phyloP scores from a whole-genome alignment of 768 basidiomycete genomes.

The Rubroboletus pulcherrimus region DNA sequence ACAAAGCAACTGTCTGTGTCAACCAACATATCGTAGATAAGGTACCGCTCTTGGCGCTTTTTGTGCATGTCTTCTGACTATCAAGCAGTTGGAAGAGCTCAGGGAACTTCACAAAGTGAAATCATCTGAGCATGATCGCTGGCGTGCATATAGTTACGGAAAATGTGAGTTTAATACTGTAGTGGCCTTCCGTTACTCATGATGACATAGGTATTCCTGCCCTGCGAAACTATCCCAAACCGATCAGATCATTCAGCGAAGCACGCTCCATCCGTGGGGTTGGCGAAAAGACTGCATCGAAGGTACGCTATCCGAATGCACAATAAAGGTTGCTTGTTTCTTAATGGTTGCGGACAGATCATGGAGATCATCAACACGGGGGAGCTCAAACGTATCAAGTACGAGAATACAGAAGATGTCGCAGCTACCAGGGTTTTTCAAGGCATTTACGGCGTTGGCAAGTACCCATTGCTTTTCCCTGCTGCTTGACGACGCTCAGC shows the following conservation, averaged over 20 bases:
- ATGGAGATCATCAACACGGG: constrained; percentile 80
- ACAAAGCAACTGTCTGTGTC: constrained; percentile 35
- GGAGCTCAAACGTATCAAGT: constrained; percentile 59
- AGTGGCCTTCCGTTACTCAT: constrained; percentile 1
- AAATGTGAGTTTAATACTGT: constrained; percentile 48
- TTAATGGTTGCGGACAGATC: constrained; percentile 46
- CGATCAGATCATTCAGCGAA: constrained; percentile 56
- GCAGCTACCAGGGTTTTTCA: constrained; percentile 55
- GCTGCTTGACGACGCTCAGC: neutral
- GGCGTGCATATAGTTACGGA: constrained; percentile 61
- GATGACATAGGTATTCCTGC: constrained; percentile 51
- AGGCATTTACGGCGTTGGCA: constrained; percentile 86
- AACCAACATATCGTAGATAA: constrained; percentile 78
- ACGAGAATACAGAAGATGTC: constrained; percentile 65
- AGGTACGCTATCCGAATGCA: constrained; percentile 41
- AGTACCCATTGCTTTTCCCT: constrained; percentile 22
- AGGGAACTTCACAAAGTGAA: constrained; percentile 62
- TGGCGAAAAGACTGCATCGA: constrained; percentile 71
- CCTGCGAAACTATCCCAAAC: constrained; percentile 50
- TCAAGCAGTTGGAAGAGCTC: constrained; percentile 59
- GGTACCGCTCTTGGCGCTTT: constrained; percentile 33
- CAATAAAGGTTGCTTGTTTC: neutral
- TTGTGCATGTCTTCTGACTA: neutral
- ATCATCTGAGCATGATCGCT: constrained; percentile 55
- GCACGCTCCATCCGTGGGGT: constrained; percentile 59